Percentiles rank a stretch among this genome's conserved stretches.
Evolutionary conservation across 2,329 filamentous ascomycete species (phyloP).

Genomic region (Phyllosticta ampelicida): DNA sequence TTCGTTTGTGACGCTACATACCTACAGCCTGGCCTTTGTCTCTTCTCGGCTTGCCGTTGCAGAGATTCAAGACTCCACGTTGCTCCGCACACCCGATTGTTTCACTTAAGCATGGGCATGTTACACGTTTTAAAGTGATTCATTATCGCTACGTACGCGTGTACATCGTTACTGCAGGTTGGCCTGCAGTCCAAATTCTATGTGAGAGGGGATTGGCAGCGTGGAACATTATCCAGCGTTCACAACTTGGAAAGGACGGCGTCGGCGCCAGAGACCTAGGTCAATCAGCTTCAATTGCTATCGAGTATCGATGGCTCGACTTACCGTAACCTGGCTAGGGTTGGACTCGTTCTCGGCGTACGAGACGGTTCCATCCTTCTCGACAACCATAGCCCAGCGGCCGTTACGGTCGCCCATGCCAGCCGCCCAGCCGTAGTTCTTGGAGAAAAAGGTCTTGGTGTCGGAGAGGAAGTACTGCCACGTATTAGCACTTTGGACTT

Average conservation of each 20-base stretch:
- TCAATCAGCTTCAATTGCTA: not conserved
- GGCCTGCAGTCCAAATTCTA: not conserved
- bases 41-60: not conserved
- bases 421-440: constrained; percentile 64
- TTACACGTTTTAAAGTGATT: not conserved
- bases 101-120: not conserved
- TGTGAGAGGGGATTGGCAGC: not conserved
- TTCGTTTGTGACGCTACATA: constrained; percentile 41
- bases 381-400: constrained; percentile 70
- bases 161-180: not conserved
- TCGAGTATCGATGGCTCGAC: constrained; percentile 8
- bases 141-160: not conserved
- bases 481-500: not conserved
- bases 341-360: constrained; percentile 66
- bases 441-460: constrained; percentile 60
- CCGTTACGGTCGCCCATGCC: constrained; percentile 59
- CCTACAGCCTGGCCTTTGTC: not conserved
- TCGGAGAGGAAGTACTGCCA: constrained; percentile 65
- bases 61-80: not conserved
- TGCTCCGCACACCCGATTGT: not conserved
- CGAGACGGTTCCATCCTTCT: constrained; percentile 66
- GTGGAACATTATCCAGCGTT: constrained; percentile 1
- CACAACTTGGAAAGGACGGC: constrained; percentile 40
- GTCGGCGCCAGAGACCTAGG: constrained; percentile 39
- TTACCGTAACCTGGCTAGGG: constrained; percentile 37